These are phyloP conservation scores for Cercophora newfieldiana DNA, from an alignment of 495 filamentous ascomycete genomes.

Conservation along the genomic window DNA sequence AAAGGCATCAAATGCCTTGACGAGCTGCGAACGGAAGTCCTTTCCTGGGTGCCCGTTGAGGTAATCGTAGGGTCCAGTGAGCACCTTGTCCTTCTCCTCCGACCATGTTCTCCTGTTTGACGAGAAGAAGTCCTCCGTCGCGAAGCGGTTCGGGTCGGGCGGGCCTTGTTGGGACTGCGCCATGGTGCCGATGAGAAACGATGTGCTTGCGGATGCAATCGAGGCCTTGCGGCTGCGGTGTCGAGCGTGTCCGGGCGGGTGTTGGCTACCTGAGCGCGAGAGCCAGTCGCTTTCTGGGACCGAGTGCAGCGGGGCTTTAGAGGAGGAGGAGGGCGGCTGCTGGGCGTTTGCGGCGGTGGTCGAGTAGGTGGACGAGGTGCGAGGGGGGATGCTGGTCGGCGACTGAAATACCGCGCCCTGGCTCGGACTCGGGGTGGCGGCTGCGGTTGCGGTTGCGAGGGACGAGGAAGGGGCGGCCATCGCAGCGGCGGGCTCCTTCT, in stretches of 20 bases:
- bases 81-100: conserved; percentile 70
- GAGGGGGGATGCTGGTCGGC: conserved; percentile 69
- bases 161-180: conserved; percentile 35
- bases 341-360: conserved; percentile 7
- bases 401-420: conserved; percentile 48
- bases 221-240: conserved; percentile 39
- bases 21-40: conserved; percentile 81
- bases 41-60: conserved; percentile 85
- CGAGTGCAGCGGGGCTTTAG: conserved; percentile 53
- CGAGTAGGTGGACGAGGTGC: conserved; percentile 63
- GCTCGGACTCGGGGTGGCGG: conserved; percentile 10
- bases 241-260: conserved; percentile 25
- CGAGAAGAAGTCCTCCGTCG: conserved; percentile 47
- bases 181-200: conserved; percentile 34
- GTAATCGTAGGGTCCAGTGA: conserved; percentile 87
- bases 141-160: conserved; percentile 47
- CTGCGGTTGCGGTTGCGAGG: not conserved
- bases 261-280: conserved; percentile 12
- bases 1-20: conserved; percentile 89
- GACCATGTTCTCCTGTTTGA: conserved; percentile 57
- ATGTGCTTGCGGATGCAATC: conserved; percentile 28
- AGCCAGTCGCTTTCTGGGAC: conserved; percentile 62
- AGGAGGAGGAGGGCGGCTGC: conserved; percentile 26
- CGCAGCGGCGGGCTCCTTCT: conserved; percentile 29
- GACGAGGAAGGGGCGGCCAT: conserved; percentile 30